phyloP scores from a whole-genome alignment of 306 rosid species.

The Cucumis cinereus region DNA sequence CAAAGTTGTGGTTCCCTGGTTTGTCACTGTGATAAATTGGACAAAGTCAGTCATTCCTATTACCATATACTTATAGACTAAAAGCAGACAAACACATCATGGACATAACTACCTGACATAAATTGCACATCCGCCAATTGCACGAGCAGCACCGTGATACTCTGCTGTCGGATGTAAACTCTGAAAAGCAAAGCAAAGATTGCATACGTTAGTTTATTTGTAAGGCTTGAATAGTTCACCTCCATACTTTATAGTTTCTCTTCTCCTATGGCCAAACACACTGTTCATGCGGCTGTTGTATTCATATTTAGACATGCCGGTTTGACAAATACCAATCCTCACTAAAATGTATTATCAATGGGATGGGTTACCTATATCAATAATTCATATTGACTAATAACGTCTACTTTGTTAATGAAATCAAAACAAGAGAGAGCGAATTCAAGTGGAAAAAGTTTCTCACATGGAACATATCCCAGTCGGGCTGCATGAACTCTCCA shows the following conservation, averaged over 20 bases:
- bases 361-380: too few relatives aligned
- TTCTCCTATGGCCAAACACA: background rate
- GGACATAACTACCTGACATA: slow-evolving; percentile 59
- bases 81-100: background rate
- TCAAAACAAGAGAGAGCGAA: background rate
- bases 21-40: slow-evolving; percentile 46
- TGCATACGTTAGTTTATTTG: background rate
- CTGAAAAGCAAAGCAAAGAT: slow-evolving; percentile 23
- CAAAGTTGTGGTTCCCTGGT: slow-evolving; percentile 91
- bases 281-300: background rate
- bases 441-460: slow-evolving; percentile 14
- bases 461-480: slow-evolving; percentile 99
- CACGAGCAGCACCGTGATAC: slow-evolving; percentile 94
- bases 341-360: background rate
- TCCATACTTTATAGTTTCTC: background rate
- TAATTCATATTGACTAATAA: background rate
- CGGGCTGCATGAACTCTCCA: slow-evolving; percentile 97
- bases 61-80: background rate
- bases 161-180: slow-evolving; percentile 88
- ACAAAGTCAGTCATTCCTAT: background rate
- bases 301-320: background rate
- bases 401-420: background rate
- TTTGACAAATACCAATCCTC: background rate
- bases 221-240: background rate
- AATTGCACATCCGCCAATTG: slow-evolving; percentile 91